These are phyloP conservation scores for Thielaviopsis musarum DNA, from an alignment of 2,329 filamentous ascomycete species.

Conservation along the genomic window DNA sequence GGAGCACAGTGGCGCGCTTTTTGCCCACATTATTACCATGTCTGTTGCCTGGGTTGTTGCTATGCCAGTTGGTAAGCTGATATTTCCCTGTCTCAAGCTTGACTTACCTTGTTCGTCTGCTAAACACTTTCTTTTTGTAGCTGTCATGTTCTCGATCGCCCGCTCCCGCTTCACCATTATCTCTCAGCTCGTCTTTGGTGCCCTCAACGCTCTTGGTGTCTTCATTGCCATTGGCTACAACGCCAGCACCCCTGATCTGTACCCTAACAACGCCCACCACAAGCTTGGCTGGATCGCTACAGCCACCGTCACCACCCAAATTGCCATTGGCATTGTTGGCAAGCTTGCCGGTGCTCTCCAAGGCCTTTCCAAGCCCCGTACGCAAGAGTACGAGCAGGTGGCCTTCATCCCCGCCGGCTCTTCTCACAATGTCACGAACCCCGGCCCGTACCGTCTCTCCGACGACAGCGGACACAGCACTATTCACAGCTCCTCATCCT, in stretches of 20 bases:
- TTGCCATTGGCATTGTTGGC: slow-evolving; percentile 49
- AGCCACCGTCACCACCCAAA: slow-evolving; percentile 53
- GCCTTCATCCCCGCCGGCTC: background rate
- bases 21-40: slow-evolving; percentile 57
- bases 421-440: slow-evolving; percentile 28
- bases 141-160: slow-evolving; percentile 71
- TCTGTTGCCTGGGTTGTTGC: slow-evolving; percentile 54
- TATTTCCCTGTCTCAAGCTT: background rate
- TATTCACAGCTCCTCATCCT: slow-evolving; percentile 49
- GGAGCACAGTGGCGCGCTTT: slow-evolving; percentile 38
- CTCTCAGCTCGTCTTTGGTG: slow-evolving; percentile 50
- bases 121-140: slow-evolving; percentile 25
- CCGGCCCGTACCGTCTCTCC: slow-evolving; percentile 38
- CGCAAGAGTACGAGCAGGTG: slow-evolving; percentile 3
- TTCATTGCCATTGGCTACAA: slow-evolving; percentile 58
- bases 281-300: slow-evolving; percentile 76
- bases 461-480: slow-evolving; percentile 62
- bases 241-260: slow-evolving; percentile 65
- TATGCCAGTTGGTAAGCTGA: slow-evolving; percentile 49
- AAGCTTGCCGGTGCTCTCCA: slow-evolving; percentile 30
- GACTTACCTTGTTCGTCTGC: background rate
- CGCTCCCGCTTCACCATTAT: slow-evolving; percentile 57
- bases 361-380: slow-evolving; percentile 4
- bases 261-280: slow-evolving; percentile 75
- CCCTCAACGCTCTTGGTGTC: slow-evolving; percentile 45